Conservation (phyloP, 257 asterid species). For the Solanum clarkiae region DNA sequence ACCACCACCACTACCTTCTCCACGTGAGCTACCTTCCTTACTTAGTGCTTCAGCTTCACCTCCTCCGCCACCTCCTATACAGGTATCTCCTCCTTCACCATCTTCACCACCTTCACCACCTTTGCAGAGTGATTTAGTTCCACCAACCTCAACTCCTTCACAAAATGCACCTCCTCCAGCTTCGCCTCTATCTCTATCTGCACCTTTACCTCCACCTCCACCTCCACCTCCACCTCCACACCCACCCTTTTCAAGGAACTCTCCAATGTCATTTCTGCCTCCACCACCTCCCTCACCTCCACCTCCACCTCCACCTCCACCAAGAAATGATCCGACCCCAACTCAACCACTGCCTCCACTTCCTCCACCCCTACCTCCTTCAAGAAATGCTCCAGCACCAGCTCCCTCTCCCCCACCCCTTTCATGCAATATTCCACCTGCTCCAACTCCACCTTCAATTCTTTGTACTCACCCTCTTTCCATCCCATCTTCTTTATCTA, state of each 20-base stretch:
- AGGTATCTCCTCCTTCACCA: slow-evolving; percentile 9
- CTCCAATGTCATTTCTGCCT: background rate
- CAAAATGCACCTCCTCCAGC: slow-evolving; percentile 24
- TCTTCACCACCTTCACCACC: background rate
- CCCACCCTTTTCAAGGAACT: background rate
- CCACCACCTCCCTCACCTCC: background rate
- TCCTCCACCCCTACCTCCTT: background rate
- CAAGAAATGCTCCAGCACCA: background rate
- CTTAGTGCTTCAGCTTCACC: background rate
- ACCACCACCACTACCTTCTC: slow-evolving; percentile 14
- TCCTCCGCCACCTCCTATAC: slow-evolving; percentile 14
- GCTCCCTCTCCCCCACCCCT: background rate
- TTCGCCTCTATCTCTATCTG: slow-evolving; percentile 19
- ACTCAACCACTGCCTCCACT: slow-evolving; percentile 22
- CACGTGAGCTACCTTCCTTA: slow-evolving; percentile 18
- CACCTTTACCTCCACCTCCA: background rate
- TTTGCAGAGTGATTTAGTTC: background rate
- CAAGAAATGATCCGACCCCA: slow-evolving; percentile 19
- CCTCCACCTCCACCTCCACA: slow-evolving; percentile 38
- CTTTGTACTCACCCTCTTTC: background rate
- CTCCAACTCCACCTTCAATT: background rate
- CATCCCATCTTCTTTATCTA: background rate
- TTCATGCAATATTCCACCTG: background rate
- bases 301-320: background rate
- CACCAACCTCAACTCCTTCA: slow-evolving; percentile 31